A percentile compares a stretch with the other conserved stretches of the same genome.
Evolutionary conservation across 441 rosid species (phyloP).

Genomic region (Aquilaria agallochum): DNA sequence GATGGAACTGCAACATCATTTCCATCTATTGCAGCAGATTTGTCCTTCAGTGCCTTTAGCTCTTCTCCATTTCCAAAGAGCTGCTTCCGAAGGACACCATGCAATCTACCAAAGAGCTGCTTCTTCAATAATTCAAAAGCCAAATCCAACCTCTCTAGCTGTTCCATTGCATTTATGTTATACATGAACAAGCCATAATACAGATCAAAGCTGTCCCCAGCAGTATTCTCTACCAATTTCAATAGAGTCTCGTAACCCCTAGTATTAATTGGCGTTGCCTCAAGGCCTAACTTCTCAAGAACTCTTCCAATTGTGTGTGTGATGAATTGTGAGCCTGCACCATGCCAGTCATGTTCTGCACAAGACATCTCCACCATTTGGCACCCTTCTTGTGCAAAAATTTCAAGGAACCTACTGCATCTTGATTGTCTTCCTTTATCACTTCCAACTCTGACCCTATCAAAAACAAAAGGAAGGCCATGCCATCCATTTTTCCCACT

Average conservation of each 20-base stretch:
- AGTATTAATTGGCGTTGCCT: slow-evolving; percentile 48
- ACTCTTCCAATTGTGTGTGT: slow-evolving; percentile 68
- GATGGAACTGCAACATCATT: slow-evolving; percentile 18
- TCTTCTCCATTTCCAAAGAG: slow-evolving; percentile 26
- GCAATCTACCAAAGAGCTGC: slow-evolving; percentile 50
- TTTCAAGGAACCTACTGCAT: slow-evolving; percentile 45
- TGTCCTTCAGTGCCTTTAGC: slow-evolving; percentile 16
- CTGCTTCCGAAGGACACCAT: slow-evolving; percentile 41
- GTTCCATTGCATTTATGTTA: slow-evolving; percentile 68
- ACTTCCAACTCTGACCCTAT: slow-evolving; percentile 54
- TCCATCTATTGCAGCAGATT: not conserved
- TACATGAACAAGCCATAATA: slow-evolving; percentile 63
- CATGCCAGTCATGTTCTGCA: slow-evolving; percentile 61
- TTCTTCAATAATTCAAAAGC: slow-evolving; percentile 63
- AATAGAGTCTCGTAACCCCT: slow-evolving; percentile 64
- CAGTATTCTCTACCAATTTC: slow-evolving; percentile 55
- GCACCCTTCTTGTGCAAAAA: slow-evolving; percentile 61
- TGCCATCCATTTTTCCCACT: slow-evolving; percentile 68
- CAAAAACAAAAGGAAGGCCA: slow-evolving; percentile 51
- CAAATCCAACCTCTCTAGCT: slow-evolving; percentile 48
- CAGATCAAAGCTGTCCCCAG: slow-evolving; percentile 64
- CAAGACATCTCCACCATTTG: slow-evolving; percentile 70
- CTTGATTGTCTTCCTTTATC: slow-evolving; percentile 30
- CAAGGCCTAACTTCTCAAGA: slow-evolving; percentile 47
- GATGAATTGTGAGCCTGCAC: slow-evolving; percentile 72